phyloP scores from a whole-genome alignment of 306 rosid species.

The Vigna nakashimae region DNA sequence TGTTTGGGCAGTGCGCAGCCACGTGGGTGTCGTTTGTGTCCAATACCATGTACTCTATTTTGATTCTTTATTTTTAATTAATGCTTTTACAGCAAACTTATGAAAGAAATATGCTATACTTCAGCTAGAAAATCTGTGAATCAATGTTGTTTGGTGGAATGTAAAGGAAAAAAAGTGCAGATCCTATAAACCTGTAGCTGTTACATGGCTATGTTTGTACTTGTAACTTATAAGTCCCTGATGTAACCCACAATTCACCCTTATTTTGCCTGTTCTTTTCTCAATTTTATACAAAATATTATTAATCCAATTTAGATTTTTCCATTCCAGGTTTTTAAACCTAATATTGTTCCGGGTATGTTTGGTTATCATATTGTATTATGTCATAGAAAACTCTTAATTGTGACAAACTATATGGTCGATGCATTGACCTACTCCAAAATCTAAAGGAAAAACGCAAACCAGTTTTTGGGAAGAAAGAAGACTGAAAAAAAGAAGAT shows the following conservation, averaged over 20 bases:
- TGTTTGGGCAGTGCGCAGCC: conserved; percentile 26
- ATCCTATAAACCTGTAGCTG: conserved; percentile 23
- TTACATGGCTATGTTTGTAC: conserved; percentile 35
- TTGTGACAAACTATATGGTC: neutral
- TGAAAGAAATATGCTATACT: conserved; percentile 31
- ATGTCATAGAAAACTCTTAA: neutral
- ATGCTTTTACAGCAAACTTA: conserved; percentile 26
- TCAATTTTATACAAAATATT: neutral
- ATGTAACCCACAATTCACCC: conserved; percentile 19
- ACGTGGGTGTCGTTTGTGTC: conserved; percentile 31
- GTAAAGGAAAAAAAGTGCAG: conserved; percentile 24
- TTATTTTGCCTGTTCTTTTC: neutral
- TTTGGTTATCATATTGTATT: neutral
- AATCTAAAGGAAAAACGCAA: neutral
- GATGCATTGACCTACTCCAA: neutral
- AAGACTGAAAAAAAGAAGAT: too few species aligned
- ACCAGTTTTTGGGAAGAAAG: neutral
- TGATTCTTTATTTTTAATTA: conserved; percentile 38
- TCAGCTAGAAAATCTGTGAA: conserved; percentile 34
- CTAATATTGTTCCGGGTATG: neutral
- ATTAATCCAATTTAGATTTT: neutral
- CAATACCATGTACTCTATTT: conserved; percentile 41
- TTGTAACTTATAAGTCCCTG: conserved; percentile 7
- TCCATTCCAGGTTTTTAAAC: neutral
- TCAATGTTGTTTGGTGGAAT: conserved; percentile 39